Evolutionary conservation across 2,329 filamentous ascomycete genomes (phyloP).

Genomic region (Onygenales sp.): DNA sequence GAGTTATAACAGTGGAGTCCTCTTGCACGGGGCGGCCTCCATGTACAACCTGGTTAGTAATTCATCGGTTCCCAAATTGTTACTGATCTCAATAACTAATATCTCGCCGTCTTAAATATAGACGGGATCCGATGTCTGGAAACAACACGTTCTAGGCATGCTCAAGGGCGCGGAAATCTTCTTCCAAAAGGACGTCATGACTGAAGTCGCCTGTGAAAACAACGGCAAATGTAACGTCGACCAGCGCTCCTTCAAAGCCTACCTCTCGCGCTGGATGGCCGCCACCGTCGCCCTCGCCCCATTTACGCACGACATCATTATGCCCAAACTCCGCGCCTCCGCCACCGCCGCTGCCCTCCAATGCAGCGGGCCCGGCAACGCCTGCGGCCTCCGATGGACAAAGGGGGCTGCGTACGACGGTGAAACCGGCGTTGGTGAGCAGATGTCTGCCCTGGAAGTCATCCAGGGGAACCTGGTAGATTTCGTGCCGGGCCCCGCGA

Average conservation of each 20-base stretch:
- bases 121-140: slow-evolving; percentile 41
- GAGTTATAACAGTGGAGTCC: slow-evolving; percentile 49
- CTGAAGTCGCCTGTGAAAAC: slow-evolving; percentile 51
- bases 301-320: slow-evolving; percentile 42
- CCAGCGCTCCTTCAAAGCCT: slow-evolving; percentile 57
- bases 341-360: slow-evolving; percentile 44
- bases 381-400: slow-evolving; percentile 25
- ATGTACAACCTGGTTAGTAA: slow-evolving; percentile 45
- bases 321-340: slow-evolving; percentile 44
- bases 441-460: slow-evolving; percentile 60
- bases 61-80: neutral
- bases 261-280: slow-evolving; percentile 52
- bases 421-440: slow-evolving; percentile 55
- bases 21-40: slow-evolving; percentile 45
- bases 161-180: slow-evolving; percentile 47
- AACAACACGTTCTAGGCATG: slow-evolving; percentile 39
- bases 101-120: slow-evolving; percentile 18
- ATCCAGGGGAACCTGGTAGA: slow-evolving; percentile 47
- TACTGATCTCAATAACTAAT: neutral
- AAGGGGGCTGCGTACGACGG: slow-evolving; percentile 46
- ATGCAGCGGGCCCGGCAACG: slow-evolving; percentile 16
- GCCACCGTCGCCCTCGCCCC: slow-evolving; percentile 49
- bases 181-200: slow-evolving; percentile 46
- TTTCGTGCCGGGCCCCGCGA: slow-evolving; percentile 29
- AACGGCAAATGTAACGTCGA: slow-evolving; percentile 50